These are phyloP conservation scores for Trichomonascaceae sp. DNA, from an alignment of 1,139 yeast species.

Conservation along the genomic window DNA sequence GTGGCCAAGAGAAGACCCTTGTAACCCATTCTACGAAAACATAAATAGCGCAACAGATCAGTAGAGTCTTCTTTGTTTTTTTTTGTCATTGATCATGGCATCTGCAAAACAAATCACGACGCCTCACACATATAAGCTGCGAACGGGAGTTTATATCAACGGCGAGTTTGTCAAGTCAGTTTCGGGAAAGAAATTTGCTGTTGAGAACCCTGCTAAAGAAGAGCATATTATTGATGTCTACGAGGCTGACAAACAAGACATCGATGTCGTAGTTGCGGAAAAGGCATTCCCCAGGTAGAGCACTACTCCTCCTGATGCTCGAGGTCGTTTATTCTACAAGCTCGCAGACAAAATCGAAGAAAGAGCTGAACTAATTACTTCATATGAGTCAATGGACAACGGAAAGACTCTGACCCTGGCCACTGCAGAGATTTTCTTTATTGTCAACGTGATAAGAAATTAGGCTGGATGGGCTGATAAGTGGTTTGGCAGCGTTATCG, in stretches of 20 bases:
- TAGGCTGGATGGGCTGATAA: conserved; percentile 85
- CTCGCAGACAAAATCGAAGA: conserved; percentile 50
- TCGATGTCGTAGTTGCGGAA: conserved; percentile 53
- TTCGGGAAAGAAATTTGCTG: conserved; percentile 47
- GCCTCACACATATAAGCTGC: conserved; percentile 54
- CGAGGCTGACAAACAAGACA: conserved; percentile 51
- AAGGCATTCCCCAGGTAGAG: conserved; percentile 45
- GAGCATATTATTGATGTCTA: conserved; percentile 46
- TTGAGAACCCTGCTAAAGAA: conserved; percentile 44
- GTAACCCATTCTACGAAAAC: neutral
- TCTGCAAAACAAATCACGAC: conserved; percentile 35
- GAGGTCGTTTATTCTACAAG: conserved; percentile 42
- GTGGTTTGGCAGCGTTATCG: conserved; percentile 58
- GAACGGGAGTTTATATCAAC: conserved; percentile 80
- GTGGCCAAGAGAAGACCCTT: neutral
- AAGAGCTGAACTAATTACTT: conserved; percentile 43
- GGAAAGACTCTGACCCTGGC: conserved; percentile 50
- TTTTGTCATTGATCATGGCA: neutral
- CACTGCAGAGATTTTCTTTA: conserved; percentile 52
- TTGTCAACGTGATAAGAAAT: conserved; percentile 45
- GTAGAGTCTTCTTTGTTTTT: neutral
- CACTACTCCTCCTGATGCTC: conserved; percentile 40
- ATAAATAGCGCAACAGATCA: neutral
- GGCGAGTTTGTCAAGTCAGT: conserved; percentile 65
- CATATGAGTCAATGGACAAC: conserved; percentile 55